Percentiles rank a stretch among this genome's conserved stretches.
Conservation (phyloP, 2,329 filamentous ascomycete genomes). For the Penicillium fuscoglaucum region DNA sequence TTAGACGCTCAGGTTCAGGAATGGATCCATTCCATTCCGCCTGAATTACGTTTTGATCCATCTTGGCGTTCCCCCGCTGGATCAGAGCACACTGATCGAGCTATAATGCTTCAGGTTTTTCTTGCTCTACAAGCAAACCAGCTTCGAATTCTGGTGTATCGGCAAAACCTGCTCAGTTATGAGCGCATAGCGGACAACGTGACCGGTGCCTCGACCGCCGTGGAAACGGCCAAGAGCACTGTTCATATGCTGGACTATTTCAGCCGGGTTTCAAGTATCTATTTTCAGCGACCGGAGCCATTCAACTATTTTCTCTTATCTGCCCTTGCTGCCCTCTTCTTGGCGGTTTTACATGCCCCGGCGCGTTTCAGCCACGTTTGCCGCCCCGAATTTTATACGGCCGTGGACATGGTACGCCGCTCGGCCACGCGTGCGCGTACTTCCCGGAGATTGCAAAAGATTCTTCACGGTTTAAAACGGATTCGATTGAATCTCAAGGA, state of each 20-base stretch:
- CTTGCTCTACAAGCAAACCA: slow-evolving; percentile 51
- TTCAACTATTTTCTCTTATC: slow-evolving; percentile 48
- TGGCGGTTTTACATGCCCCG: slow-evolving; percentile 50
- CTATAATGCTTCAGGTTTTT: slow-evolving; percentile 46
- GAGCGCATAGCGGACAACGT: slow-evolving; percentile 41
- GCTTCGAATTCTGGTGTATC: slow-evolving; percentile 48
- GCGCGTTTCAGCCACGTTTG: slow-evolving; percentile 43
- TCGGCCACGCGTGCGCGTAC: slow-evolving; percentile 58
- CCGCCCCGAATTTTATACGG: slow-evolving; percentile 52
- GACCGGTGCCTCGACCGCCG: slow-evolving; percentile 42
- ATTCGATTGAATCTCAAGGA: slow-evolving; percentile 53
- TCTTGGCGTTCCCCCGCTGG: slow-evolving; percentile 19
- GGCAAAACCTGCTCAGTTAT: slow-evolving; percentile 45
- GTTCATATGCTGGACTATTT: slow-evolving; percentile 43
- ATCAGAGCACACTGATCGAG: slow-evolving; percentile 31
- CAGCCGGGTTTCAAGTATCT: slow-evolving; percentile 40
- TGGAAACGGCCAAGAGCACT: slow-evolving; percentile 43
- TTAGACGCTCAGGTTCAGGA: slow-evolving; percentile 48
- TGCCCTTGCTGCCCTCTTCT: slow-evolving; percentile 43
- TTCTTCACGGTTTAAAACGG: slow-evolving; percentile 58
- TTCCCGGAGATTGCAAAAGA: slow-evolving; percentile 59
- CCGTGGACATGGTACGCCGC: slow-evolving; percentile 59
- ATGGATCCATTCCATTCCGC: slow-evolving; percentile 50
- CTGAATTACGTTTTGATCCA: slow-evolving; percentile 43
- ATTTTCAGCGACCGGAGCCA: slow-evolving; percentile 41